Base-by-base conservation (phyloP, 2,329 filamentous ascomycete genomes). In the Coniochaeta prunicola region DNA sequence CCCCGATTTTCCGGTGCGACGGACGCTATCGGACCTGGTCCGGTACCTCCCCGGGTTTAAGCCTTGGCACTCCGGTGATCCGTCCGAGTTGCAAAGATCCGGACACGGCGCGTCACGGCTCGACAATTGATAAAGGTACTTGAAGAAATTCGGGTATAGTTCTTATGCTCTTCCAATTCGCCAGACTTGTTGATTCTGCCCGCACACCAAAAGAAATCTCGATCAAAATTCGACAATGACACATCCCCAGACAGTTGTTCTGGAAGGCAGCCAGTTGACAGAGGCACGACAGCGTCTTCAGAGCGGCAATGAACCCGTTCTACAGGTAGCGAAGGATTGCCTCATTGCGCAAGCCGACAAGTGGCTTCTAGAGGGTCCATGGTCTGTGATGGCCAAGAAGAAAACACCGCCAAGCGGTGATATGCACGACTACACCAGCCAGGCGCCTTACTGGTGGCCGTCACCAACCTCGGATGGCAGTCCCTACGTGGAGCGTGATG, bases 371-470 rank as follows among this genome's bases (percentile, higher is more conserved):
- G 55, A 67, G n/a, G 67, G 67, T 1, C 67, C 67, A 2, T 68
- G 63, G 65, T 64, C 67, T 3, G 67, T 69, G 24, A 65, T 60
- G 40, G 56, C 50, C 53, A 67, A 67, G 60, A 58, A 45, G 15
- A 59, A 42, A 30, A 38, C 62, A 12, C 60, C 61, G 4, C 65
- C 65, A 15, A 61, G 61, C 34, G 65, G 64, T 26, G 59, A 63
- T 38, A 60, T 62, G 19, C 65, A 66, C 56, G 65, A 67, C 60
- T 68, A 64, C 57, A 59, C 60, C 21, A 65, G 63, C 48, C 66
- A 67, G 56, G 65, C 64, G 3, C 61, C 64, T 3, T 67, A 67
- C 59, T 67, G 57, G 53, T 67, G 66, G 66, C 66, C 66, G 1
- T 61, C 64, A 3, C 55, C 60, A 36, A 62, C 59, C 3, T 9